Evolutionary conservation across 2,329 filamentous ascomycete genomes (phyloP).

Genomic region (Venturiaceae sp.): DNA sequence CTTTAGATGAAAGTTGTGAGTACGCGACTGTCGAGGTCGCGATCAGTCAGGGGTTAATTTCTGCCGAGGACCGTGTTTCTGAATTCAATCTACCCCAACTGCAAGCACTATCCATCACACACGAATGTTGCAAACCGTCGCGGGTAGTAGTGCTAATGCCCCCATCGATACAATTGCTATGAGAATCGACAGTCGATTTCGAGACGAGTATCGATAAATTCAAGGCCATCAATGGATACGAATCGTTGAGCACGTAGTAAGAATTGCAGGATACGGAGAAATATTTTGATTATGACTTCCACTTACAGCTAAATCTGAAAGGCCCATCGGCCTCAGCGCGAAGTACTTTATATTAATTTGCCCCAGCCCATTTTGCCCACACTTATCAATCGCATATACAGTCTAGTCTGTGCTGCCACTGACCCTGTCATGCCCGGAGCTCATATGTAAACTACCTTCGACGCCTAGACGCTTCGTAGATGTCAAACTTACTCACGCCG

Average conservation of each 20-base stretch:
- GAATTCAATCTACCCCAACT: too few relatives aligned
- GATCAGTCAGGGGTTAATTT: too few relatives aligned
- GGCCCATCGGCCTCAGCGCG: neutral
- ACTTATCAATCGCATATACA: neutral
- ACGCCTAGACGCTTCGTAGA: neutral
- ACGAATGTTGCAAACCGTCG: too few relatives aligned
- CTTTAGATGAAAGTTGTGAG: too few relatives aligned
- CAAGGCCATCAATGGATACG: neutral
- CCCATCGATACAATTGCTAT: too few relatives aligned
- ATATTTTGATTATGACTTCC: neutral
- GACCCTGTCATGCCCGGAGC: neutral
- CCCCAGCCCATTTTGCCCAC: neutral
- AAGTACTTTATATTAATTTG: neutral
- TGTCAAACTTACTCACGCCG: neutral
- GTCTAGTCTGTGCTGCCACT: neutral
- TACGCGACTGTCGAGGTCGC: too few relatives aligned
- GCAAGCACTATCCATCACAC: too few relatives aligned
- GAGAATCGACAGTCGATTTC: too few relatives aligned
- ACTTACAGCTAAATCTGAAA: neutral
- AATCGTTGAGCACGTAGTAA: neutral
- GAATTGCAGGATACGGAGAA: neutral
- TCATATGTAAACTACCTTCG: neutral
- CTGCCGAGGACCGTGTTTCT: too few relatives aligned
- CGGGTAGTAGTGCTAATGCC: too few relatives aligned
- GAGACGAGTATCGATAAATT: too few relatives aligned